Conservation (phyloP, 1,139 yeast genomes). For the Lodderomyces jiufengensis region DNA sequence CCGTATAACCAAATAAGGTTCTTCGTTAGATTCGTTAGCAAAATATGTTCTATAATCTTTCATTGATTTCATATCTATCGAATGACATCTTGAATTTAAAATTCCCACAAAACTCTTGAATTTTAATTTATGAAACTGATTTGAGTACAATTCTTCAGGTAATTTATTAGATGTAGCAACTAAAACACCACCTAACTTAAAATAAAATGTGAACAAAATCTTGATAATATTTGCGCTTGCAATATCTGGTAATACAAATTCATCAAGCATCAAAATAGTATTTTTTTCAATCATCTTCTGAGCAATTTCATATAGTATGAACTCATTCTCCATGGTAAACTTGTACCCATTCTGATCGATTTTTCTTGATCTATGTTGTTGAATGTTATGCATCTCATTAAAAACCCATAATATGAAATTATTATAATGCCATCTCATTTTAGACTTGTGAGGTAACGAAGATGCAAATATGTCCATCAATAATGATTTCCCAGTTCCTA, state of each 20-base stretch:
- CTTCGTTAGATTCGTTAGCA: slow-evolving; percentile 21
- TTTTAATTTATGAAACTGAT: slow-evolving; percentile 56
- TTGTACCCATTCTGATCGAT: neutral
- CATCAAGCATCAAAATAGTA: slow-evolving; percentile 64
- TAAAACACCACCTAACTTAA: slow-evolving; percentile 69
- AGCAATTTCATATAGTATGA: slow-evolving; percentile 63
- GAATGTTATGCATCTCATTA: slow-evolving; percentile 56
- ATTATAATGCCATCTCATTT: slow-evolving; percentile 69
- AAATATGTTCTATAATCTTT: slow-evolving; percentile 54
- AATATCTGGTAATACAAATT: slow-evolving; percentile 70
- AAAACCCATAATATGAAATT: slow-evolving; percentile 69
- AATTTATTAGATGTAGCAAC: slow-evolving; percentile 70
- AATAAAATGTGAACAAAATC: slow-evolving; percentile 62
- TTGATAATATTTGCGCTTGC: slow-evolving; percentile 70
- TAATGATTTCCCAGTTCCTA: slow-evolving; percentile 76
- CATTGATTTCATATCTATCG: slow-evolving; percentile 58
- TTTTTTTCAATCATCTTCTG: slow-evolving; percentile 57
- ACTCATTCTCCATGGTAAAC: slow-evolving; percentile 56
- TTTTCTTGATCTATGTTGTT: slow-evolving; percentile 35
- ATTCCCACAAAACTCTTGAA: slow-evolving; percentile 56
- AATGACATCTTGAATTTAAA: slow-evolving; percentile 57
- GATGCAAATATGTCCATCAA: slow-evolving; percentile 69
- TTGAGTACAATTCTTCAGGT: slow-evolving; percentile 68
- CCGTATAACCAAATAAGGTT: slow-evolving; percentile 30
- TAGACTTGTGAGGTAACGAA: slow-evolving; percentile 59